phyloP scores from a whole-genome alignment of 2,329 filamentous ascomycete species.

The Malbranchea zuffiana region DNA sequence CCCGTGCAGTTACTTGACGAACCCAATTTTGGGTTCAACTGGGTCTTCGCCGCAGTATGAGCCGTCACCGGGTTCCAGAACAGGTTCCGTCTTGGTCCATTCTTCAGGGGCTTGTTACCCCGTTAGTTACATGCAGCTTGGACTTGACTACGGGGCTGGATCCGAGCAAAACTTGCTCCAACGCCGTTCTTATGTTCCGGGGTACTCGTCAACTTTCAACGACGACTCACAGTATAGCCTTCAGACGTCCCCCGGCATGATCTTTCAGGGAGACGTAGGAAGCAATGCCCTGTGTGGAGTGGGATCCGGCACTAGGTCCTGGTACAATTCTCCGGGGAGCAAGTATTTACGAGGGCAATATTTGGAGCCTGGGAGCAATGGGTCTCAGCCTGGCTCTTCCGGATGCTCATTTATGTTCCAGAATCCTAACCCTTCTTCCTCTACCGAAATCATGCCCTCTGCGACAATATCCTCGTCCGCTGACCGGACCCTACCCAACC shows the following conservation, averaged over 20 bases:
- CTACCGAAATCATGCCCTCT: slow-evolving; percentile 17
- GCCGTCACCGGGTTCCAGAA: background rate
- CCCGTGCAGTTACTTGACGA: slow-evolving; percentile 20
- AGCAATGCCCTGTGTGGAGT: slow-evolving; percentile 1
- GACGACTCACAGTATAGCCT: slow-evolving; percentile 26
- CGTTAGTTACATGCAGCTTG: slow-evolving; percentile 13
- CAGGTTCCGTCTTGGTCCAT: slow-evolving; percentile 3
- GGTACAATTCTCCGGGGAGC: slow-evolving; percentile 4
- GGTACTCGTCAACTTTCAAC: slow-evolving; percentile 25
- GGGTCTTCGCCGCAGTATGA: slow-evolving; percentile 4
- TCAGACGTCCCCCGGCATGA: slow-evolving; percentile 27
- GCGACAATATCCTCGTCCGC: slow-evolving; percentile 19
- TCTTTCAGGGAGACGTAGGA: slow-evolving; percentile 25
- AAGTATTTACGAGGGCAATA: slow-evolving; percentile 2
- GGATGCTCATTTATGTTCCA: slow-evolving; percentile 24
- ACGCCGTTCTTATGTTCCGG: slow-evolving; percentile 17
- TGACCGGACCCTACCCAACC: slow-evolving; percentile 30
- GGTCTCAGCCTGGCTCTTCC: slow-evolving; percentile 8
- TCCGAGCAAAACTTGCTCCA: slow-evolving; percentile 6
- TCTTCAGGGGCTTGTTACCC: slow-evolving; percentile 1
- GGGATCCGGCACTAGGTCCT: slow-evolving; percentile 3
- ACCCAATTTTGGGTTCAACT: slow-evolving; percentile 17
- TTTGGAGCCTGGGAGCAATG: slow-evolving; percentile 11
- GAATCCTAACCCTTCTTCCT: slow-evolving; percentile 18
- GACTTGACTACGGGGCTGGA: slow-evolving; percentile 21